Evolutionary conservation across 2,329 filamentous ascomycete genomes (phyloP).

Genomic region (Paraconiothyrium sp.): DNA sequence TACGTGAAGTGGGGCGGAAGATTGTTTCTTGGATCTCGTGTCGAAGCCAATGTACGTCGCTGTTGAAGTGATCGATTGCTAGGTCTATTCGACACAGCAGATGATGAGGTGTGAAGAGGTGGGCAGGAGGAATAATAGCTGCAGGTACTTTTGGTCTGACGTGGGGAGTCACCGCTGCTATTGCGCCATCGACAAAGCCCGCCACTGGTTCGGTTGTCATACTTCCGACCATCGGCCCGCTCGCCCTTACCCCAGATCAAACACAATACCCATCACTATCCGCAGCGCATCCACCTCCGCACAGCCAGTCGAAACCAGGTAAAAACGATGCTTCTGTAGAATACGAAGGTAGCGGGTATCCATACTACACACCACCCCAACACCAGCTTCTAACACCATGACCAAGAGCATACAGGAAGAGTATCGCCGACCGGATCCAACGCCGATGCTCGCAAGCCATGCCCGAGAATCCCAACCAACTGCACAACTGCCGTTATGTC

Average conservation of each 20-base stretch:
- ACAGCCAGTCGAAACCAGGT: neutral
- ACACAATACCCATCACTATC: slow-evolving; percentile 4
- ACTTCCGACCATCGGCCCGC: slow-evolving; percentile 33
- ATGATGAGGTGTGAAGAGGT: neutral
- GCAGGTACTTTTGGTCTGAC: slow-evolving; percentile 31
- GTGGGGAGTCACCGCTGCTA: slow-evolving; percentile 47
- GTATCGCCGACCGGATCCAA: slow-evolving; percentile 5
- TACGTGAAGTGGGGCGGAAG: slow-evolving; percentile 3
- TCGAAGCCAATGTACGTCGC: slow-evolving; percentile 23
- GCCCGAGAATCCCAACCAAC: slow-evolving; percentile 7
- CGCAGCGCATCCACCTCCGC: slow-evolving; percentile 1
- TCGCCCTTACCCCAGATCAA: slow-evolving; percentile 17
- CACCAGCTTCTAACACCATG: slow-evolving; percentile 5
- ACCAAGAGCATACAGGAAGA: slow-evolving; percentile 9
- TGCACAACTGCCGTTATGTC: slow-evolving; percentile 21
- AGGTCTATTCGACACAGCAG: neutral
- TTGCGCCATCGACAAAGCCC: slow-evolving; percentile 41
- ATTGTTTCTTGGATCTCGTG: slow-evolving; percentile 26
- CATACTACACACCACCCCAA: slow-evolving; percentile 12
- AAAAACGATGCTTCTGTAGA: slow-evolving; percentile 16
- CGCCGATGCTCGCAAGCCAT: slow-evolving; percentile 20
- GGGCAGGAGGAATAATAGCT: neutral
- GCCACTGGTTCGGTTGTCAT: slow-evolving; percentile 35
- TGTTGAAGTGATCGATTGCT: slow-evolving; percentile 18
- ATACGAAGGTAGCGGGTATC: slow-evolving; percentile 17